Base-by-base conservation (phyloP, 1,284 basidiomycete genomes). In the Austropuccinia psidii region DNA sequence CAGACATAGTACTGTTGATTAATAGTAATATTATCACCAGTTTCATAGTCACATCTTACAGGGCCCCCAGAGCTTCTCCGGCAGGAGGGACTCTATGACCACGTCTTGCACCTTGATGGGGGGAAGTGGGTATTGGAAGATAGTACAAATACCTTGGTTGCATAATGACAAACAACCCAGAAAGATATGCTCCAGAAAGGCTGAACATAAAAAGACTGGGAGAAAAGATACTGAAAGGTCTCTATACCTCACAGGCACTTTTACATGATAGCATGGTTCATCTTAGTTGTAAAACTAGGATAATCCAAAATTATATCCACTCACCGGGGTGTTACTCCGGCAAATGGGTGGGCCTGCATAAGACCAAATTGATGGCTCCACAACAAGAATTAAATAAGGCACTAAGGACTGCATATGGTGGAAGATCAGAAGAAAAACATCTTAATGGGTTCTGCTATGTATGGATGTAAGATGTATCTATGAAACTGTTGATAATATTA, bases 91-190 rank as follows among this genome's bases (percentile, higher is more conserved):
- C 21, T 39, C 41, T 0, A 15, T 11, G 11, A 8, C 19, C 17
- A n/a, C 19, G 31, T 24, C 33, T 54, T 33, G 13, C 1, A 4
- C 4, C 17, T 33, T 1, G 15, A 15, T 9, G 41, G 21, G 4
- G 41, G 2, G 7, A 9, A 1, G 47, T 47, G 17, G 1, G 15
- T 0, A 58, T 11, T 3, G 31, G 24, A 1, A 0, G 1, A 4
- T 35, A 24, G 4, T 69, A 57, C 33, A 69, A 69, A 35, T 58
- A 57, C 9, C 27, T 58, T 6, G 66, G 55, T 8, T 55, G 52
- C 27, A 19, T 6, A 8, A 47, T 58, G 33, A 50, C 43, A 19
- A 69, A 69, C 31, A 43, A 4, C 11, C 15, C 19, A 4, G 27
- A 8, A 11, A 1, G 43, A n/a, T 13, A 27, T 1, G 27, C 39